A percentile compares a stretch with the other conserved stretches of the same genome.
phyloP scores from a whole-genome alignment of 1,284 basidiomycete species.

The Chalciporus piperatoides region DNA sequence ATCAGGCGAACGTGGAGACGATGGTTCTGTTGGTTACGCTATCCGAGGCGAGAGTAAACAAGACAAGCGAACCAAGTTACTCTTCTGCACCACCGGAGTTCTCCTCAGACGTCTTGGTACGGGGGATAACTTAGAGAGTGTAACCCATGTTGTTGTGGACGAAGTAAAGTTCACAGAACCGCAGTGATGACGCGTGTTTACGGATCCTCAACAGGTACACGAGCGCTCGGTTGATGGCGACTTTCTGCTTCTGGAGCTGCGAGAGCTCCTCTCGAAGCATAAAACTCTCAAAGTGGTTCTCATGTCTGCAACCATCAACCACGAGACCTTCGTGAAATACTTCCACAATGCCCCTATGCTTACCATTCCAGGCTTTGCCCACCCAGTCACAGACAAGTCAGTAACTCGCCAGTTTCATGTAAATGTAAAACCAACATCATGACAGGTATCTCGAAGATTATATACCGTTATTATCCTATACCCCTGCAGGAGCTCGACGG shows the following conservation, averaged over 20 bases:
- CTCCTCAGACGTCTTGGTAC: constrained; percentile 76
- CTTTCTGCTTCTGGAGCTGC: constrained; percentile 82
- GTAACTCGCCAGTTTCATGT: constrained; percentile 20
- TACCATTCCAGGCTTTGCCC: constrained; percentile 79
- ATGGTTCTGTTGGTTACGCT: constrained; percentile 84
- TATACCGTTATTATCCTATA: constrained; percentile 52
- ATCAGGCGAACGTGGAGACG: constrained; percentile 79
- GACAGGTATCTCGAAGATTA: constrained; percentile 82
- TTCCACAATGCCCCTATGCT: constrained; percentile 80
- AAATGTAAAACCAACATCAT: neutral
- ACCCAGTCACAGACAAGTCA: constrained; percentile 76
- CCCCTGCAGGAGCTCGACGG: constrained; percentile 33
- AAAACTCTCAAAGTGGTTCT: constrained; percentile 76
- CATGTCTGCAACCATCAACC: constrained; percentile 90
- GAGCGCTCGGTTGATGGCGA: constrained; percentile 91
- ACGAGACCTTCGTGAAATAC: constrained; percentile 78
- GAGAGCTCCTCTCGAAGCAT: constrained; percentile 73
- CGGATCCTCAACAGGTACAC: constrained; percentile 57
- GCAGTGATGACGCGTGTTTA: constrained; percentile 1
- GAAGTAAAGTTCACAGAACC: constrained; percentile 50
- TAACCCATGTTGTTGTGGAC: constrained; percentile 89
- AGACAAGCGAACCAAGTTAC: constrained; percentile 62
- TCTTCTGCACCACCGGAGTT: constrained; percentile 95
- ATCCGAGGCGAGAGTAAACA: constrained; percentile 88
- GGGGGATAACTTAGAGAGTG: constrained; percentile 66